A percentile compares a stretch with the other conserved stretches of the same genome.
Evolutionary conservation across 2,329 filamentous ascomycete genomes (phyloP).

Genomic region (Periconia sp.): DNA sequence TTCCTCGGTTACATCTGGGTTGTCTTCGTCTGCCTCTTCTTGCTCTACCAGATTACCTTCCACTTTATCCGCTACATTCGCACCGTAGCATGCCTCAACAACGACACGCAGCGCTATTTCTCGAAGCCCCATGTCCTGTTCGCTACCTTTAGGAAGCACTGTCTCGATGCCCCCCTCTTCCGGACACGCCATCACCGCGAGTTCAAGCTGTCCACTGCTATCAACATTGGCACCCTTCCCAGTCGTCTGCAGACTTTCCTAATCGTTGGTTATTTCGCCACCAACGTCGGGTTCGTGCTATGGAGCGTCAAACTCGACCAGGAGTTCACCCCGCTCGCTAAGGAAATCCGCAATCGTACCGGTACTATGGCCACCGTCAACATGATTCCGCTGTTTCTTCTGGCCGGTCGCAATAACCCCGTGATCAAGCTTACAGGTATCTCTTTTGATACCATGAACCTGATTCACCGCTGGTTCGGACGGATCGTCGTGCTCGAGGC

Average conservation of each 20-base stretch:
- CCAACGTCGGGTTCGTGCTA: constrained; percentile 54
- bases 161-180: constrained; percentile 56
- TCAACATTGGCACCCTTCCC: constrained; percentile 57
- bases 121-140: constrained; percentile 62
- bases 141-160: constrained; percentile 53
- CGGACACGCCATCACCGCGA: constrained; percentile 57
- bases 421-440: constrained; percentile 74
- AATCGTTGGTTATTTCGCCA: constrained; percentile 55
- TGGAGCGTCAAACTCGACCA: constrained; percentile 66
- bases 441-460: constrained; percentile 83
- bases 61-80: constrained; percentile 72
- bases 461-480: constrained; percentile 81
- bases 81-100: constrained; percentile 75
- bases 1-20: constrained; percentile 58
- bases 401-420: constrained; percentile 79
- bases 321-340: constrained; percentile 76
- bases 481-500: constrained; percentile 75
- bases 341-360: constrained; percentile 66
- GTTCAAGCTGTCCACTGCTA: constrained; percentile 56
- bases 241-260: constrained; percentile 56
- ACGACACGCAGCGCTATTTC: constrained; percentile 82
- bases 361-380: constrained; percentile 75
- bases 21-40: constrained; percentile 66
- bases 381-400: constrained; percentile 77
- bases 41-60: constrained; percentile 70